Evolutionary conservation across 2,329 filamentous ascomycete species (phyloP).

Genomic region (Ascochyta clinopodiicola): DNA sequence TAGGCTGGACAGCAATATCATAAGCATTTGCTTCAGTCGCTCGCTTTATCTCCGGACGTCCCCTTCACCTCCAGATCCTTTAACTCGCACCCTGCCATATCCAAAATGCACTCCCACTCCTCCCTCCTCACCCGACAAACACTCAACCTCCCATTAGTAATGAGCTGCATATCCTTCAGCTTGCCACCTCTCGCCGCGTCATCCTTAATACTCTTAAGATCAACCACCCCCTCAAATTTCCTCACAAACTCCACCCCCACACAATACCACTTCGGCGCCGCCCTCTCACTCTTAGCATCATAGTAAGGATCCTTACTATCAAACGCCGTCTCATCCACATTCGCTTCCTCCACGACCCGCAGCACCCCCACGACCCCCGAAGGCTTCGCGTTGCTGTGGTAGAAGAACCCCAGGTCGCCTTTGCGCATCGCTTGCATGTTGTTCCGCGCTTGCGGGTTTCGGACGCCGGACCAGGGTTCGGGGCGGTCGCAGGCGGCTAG

Average conservation of each 20-base stretch:
- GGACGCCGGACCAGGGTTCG: constrained; percentile 84
- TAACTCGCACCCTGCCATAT: constrained; percentile 50
- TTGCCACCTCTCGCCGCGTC: constrained; percentile 62
- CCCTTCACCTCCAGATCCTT: background rate
- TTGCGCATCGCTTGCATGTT: constrained; percentile 90
- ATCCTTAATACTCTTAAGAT: constrained; percentile 73
- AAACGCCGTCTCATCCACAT: constrained; percentile 78
- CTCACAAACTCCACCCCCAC: constrained; percentile 87
- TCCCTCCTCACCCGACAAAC: constrained; percentile 70
- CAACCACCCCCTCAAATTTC: constrained; percentile 77
- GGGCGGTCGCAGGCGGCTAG: constrained; percentile 73
- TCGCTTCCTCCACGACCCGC: constrained; percentile 86
- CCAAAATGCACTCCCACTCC: constrained; percentile 71
- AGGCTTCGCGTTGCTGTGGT: constrained; percentile 91
- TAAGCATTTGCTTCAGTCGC: background rate
- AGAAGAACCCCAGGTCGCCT: constrained; percentile 94
- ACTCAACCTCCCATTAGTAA: constrained; percentile 82
- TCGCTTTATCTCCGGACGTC: too few species aligned
- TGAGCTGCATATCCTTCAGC: constrained; percentile 78
- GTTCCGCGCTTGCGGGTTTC: constrained; percentile 72
- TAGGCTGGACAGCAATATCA: background rate
- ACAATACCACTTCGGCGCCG: constrained; percentile 81
- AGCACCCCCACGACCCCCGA: constrained; percentile 87
- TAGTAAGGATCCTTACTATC: constrained; percentile 80
- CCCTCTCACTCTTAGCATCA: constrained; percentile 74